A percentile compares a stretch with the other conserved stretches of the same genome.
These are phyloP conservation scores for Pilobolus umbonatus DNA, from an alignment of 192 early-diverging fungal genomes.

Conservation along the genomic window DNA sequence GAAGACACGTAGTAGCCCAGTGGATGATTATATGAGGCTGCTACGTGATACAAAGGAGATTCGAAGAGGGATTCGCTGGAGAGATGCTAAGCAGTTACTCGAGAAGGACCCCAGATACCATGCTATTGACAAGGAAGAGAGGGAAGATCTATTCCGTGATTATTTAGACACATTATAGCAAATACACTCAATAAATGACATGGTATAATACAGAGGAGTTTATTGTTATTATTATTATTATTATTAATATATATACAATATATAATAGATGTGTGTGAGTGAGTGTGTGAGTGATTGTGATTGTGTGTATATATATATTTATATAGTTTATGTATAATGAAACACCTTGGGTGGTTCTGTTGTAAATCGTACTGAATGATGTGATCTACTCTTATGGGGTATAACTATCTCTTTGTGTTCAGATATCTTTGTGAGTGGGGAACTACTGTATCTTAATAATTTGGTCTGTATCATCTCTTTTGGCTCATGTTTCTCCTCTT, in stretches of 20 bases:
- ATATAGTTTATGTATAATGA: constrained; percentile 9
- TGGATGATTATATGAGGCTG: constrained; percentile 55
- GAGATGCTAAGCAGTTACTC: constrained; percentile 59
- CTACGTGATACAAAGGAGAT: constrained; percentile 55
- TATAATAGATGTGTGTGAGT: background rate
- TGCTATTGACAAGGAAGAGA: constrained; percentile 55
- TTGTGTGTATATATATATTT: background rate
- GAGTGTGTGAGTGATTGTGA: background rate
- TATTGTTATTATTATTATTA: too few species aligned
- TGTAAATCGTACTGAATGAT: constrained; percentile 17
- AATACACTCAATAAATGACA: background rate
- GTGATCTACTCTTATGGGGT: constrained; percentile 7
- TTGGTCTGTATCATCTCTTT: background rate
- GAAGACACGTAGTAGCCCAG: constrained; percentile 18
- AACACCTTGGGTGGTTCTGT: constrained; percentile 20
- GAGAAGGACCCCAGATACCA: constrained; percentile 62
- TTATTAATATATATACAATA: background rate
- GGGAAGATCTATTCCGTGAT: constrained; percentile 69
- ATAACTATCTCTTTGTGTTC: background rate
- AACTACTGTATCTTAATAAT: background rate
- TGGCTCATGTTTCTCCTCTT: background rate
- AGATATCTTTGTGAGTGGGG: background rate
- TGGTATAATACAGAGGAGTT: background rate
- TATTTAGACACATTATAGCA: constrained; percentile 38
- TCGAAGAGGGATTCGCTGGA: constrained; percentile 55